Evolutionary conservation across 1,284 basidiomycete species (phyloP).

Genomic region (Coniferiporia sulphurascens): DNA sequence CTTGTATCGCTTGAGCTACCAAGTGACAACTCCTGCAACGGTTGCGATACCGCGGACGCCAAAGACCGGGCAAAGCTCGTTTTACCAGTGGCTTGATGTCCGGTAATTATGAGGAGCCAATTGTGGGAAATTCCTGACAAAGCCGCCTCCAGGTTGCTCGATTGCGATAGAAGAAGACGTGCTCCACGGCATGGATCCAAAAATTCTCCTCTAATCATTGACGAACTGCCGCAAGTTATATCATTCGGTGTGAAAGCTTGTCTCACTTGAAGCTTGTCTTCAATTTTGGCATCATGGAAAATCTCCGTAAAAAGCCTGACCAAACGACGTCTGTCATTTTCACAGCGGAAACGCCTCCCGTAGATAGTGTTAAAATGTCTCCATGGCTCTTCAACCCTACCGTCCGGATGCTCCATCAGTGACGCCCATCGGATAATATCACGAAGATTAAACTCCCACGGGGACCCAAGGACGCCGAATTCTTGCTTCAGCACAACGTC

Average conservation of each 20-base stretch:
- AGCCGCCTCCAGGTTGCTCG: constrained; percentile 71
- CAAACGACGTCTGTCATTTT: constrained; percentile 56
- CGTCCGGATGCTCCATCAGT: constrained; percentile 39
- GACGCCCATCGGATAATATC: constrained; percentile 92
- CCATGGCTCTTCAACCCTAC: constrained; percentile 39
- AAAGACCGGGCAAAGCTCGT: constrained; percentile 69
- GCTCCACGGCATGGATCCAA: constrained; percentile 35
- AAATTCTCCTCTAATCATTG: constrained; percentile 45
- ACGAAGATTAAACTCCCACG: constrained; percentile 99
- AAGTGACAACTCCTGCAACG: constrained; percentile 73
- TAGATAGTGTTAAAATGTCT: constrained; percentile 73
- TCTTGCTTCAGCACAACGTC: constrained; percentile 62
- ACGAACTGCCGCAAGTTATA: constrained; percentile 68
- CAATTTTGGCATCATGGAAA: constrained; percentile 41
- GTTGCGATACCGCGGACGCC: constrained; percentile 67
- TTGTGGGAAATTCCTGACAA: constrained; percentile 72
- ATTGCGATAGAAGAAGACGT: constrained; percentile 58
- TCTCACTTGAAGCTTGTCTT: constrained; percentile 37
- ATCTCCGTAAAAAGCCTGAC: constrained; percentile 53
- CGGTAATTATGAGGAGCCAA: constrained; percentile 89
- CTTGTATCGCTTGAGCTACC: constrained; percentile 90
- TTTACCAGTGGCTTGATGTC: constrained; percentile 76
- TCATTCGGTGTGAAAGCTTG: constrained; percentile 48
- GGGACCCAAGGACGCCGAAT: constrained; percentile 83
- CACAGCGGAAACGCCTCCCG: constrained; percentile 80